Evolutionary conservation across 2,329 filamentous ascomycete genomes (phyloP).

Genomic region (Fusarium sublunatum): DNA sequence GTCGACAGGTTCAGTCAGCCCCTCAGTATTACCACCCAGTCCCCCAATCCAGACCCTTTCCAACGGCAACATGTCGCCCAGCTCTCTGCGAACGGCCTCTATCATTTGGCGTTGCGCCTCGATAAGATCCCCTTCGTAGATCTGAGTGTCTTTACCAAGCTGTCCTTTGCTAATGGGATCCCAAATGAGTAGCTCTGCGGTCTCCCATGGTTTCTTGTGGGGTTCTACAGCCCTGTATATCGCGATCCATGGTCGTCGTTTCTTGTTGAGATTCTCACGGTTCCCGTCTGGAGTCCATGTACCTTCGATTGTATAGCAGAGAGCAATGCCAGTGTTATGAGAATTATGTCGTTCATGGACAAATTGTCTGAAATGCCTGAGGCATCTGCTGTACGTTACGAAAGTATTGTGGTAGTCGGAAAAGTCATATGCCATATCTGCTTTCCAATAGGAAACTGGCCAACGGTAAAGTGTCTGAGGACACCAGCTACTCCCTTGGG

Average conservation of each 20-base stretch:
- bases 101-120: constrained; percentile 61
- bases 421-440: constrained; percentile 42
- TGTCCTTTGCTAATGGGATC: constrained; percentile 53
- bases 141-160: constrained; percentile 25
- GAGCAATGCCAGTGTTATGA: constrained; percentile 48
- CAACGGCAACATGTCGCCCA: constrained; percentile 48
- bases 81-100: constrained; percentile 48
- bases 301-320: constrained; percentile 63
- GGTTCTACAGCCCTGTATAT: constrained; percentile 59
- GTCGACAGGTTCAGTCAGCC: constrained; percentile 54
- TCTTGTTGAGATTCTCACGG: constrained; percentile 30
- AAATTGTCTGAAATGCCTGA: constrained; percentile 18
- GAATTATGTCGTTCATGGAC: constrained; percentile 25
- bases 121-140: constrained; percentile 53
- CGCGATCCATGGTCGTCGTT: constrained; percentile 63
- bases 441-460: constrained; percentile 56
- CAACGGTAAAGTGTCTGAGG: constrained; percentile 51
- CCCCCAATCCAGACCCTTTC: constrained; percentile 60
- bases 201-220: constrained; percentile 47
- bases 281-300: constrained; percentile 49
- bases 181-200: constrained; percentile 66
- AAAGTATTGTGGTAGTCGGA: constrained; percentile 35
- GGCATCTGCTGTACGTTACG: constrained; percentile 41
- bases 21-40: constrained; percentile 39
- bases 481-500: constrained; percentile 11